Evolutionary conservation across 768 basidiomycete genomes (phyloP).

Genomic region (Fomitopsis serialis): DNA sequence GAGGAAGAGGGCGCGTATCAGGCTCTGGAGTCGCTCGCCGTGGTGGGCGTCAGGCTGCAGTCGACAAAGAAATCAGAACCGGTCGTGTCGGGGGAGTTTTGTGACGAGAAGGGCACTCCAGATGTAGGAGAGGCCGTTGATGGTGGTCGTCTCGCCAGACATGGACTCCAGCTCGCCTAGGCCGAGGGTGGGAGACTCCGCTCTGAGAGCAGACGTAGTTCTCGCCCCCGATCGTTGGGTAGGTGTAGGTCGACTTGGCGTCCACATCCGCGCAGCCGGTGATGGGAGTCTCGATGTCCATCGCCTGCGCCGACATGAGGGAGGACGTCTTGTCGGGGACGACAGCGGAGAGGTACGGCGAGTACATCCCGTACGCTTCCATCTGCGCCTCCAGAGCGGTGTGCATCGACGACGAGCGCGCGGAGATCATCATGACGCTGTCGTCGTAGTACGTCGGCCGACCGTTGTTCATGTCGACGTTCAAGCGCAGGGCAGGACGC

Average conservation of each 20-base stretch:
- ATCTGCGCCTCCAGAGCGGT: constrained; percentile 55
- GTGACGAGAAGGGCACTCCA: background rate
- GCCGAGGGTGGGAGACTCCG: constrained; percentile 22
- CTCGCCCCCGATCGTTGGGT: constrained; percentile 16
- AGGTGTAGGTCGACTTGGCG: constrained; percentile 9
- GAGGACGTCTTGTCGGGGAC: constrained; percentile 17
- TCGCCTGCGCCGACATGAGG: constrained; percentile 9
- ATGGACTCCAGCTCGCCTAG: constrained; percentile 12
- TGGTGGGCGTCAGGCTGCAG: constrained; percentile 1
- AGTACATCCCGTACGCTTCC: constrained; percentile 33
- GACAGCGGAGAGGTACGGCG: constrained; percentile 15
- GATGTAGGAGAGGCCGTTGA: background rate
- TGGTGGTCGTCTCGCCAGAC: background rate
- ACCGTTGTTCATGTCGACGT: constrained; percentile 49
- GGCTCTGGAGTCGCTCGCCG: background rate
- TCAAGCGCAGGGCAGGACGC: constrained; percentile 31
- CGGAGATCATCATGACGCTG: constrained; percentile 38
- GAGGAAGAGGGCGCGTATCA: constrained; percentile 6
- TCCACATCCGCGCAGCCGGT: constrained; percentile 19
- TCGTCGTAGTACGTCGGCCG: constrained; percentile 43
- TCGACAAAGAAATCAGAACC: constrained; percentile 8
- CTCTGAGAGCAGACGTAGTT: constrained; percentile 14
- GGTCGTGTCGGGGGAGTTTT: constrained; percentile 7
- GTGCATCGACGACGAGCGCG: constrained; percentile 61
- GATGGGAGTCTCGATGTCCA: constrained; percentile 16